These are phyloP conservation scores for Pestalotiopsis sp. DNA, from an alignment of 2,329 filamentous ascomycete genomes.

Conservation along the genomic window DNA sequence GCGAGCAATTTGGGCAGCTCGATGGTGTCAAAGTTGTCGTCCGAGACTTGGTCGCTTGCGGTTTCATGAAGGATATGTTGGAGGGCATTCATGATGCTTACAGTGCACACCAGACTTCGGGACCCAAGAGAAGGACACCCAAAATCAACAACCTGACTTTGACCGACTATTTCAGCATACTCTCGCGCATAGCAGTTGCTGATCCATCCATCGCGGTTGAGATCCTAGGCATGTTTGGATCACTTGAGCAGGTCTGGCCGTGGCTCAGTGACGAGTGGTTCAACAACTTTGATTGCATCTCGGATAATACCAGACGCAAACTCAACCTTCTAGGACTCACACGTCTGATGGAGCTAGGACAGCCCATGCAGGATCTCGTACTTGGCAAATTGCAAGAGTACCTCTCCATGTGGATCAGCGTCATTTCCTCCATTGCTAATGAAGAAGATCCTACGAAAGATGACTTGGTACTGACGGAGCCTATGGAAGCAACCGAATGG, in stretches of 20 bases:
- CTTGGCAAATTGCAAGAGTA: constrained; percentile 70
- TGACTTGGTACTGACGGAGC: constrained; percentile 49
- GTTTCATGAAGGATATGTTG: constrained; percentile 66
- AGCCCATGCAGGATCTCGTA: constrained; percentile 59
- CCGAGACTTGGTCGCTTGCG: constrained; percentile 65
- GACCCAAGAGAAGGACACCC: constrained; percentile 72
- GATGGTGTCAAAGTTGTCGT: constrained; percentile 65
- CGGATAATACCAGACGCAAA: constrained; percentile 67
- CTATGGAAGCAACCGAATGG: constrained; percentile 48
- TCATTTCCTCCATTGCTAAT: constrained; percentile 67
- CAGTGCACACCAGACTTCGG: constrained; percentile 79
- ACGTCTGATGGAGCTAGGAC: constrained; percentile 66
- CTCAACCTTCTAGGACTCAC: constrained; percentile 75
- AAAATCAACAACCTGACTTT: constrained; percentile 76
- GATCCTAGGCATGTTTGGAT: constrained; percentile 50
- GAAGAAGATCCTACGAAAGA: constrained; percentile 51
- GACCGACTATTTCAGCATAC: constrained; percentile 82
- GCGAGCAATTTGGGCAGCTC: constrained; percentile 62
- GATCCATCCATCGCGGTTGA: constrained; percentile 70
- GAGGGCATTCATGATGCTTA: constrained; percentile 68
- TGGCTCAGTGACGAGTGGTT: constrained; percentile 71
- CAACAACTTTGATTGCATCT: constrained; percentile 68
- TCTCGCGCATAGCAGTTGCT: constrained; percentile 76
- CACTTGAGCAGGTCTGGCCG: constrained; percentile 54
- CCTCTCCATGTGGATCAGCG: constrained; percentile 74